Conservation (phyloP, 345 rosid genomes). For the Aquilaria yunnanensis region DNA sequence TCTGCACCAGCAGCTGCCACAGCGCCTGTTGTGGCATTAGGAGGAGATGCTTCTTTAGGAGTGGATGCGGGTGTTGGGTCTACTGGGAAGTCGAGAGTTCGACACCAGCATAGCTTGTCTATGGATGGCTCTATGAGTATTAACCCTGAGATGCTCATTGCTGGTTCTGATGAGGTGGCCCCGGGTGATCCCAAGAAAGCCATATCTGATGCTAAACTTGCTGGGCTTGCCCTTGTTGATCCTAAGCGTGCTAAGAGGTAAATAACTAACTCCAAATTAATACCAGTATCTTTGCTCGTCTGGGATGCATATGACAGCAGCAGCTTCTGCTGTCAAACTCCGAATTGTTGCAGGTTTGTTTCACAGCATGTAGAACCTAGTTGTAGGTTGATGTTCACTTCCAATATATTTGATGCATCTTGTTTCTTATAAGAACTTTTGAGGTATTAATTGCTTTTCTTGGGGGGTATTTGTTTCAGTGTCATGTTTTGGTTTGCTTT, state of each 20-base stretch:
- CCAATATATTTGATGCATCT: neutral
- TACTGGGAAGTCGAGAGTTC: slow-evolving; percentile 61
- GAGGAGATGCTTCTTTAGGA: slow-evolving; percentile 1
- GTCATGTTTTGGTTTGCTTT: too few relatives aligned
- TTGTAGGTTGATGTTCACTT: neutral
- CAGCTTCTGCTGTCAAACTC: neutral
- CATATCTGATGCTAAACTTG: slow-evolving; percentile 82
- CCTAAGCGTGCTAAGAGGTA: slow-evolving; percentile 93
- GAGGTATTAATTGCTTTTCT: too few relatives aligned
- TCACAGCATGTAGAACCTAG: too few relatives aligned
- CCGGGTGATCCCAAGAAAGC: slow-evolving; percentile 60
- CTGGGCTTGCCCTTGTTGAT: slow-evolving; percentile 85
- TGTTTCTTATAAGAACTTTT: neutral
- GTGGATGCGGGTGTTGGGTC: slow-evolving; percentile 18
- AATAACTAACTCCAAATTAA: neutral
- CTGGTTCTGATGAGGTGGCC: slow-evolving; percentile 47
- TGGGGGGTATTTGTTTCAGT: too few relatives aligned
- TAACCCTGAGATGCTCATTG: slow-evolving; percentile 70
- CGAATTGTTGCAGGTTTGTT: neutral
- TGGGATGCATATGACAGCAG: too few relatives aligned
- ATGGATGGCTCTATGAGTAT: slow-evolving; percentile 83
- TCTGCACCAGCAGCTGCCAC: slow-evolving; percentile 19
- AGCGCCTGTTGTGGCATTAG: slow-evolving; percentile 10
- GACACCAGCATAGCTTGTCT: slow-evolving; percentile 84
- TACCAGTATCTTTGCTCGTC: too few relatives aligned